Evolutionary conservation across 106 monocot genomes (phyloP), one percentile per base, ranked within the genome.

Genomic region (Ottelia alismoides): DNA sequence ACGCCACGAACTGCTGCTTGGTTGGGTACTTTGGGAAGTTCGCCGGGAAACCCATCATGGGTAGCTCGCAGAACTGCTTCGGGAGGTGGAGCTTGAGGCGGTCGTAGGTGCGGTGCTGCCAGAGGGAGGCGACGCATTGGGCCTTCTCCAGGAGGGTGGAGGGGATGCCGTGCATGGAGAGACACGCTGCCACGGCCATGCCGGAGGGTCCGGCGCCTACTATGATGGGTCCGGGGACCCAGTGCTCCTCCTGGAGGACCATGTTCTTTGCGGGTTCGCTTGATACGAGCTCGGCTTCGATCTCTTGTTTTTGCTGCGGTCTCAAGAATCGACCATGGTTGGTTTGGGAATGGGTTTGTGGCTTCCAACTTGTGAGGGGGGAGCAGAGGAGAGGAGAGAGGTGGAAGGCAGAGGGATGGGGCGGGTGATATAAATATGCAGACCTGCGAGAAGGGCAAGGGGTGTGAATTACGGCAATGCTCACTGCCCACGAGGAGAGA

Each of bases 161-260:
- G 16, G 88, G 88, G 31, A 94, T 49, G 52, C 78, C 75, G 61
- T 67, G 68, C 51, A 47, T 53, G 20, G 76, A 48, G 31, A 88
- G 80, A 65, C 72, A 84, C 2, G 93, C 88, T 2, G 93, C 88
- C 14, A 63, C 88, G 46, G 93, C 93, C n/a, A 94, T 81, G 16
- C 93, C 93, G 0, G 93, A 94, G 0, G 93, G 93, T 1, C 93
- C 93, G 0, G 84, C 93, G 31, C 93, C 93, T 57, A 94, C 68
- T 22, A 94, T 76, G 67, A 94, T 68, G 14, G 93, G 78, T 32
- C 88, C 88, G 20, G 57, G 65, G 25, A 76, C n/a, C 53, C 67
- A 72, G 62, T 60, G 51, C 59, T 27, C n/a, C 49, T 62, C 20
- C 18, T 52, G n/a, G n/a, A n/a, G n/a, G n/a, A n/a, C n/a, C n/a